These are phyloP conservation scores for Penicillium sp. DNA, from an alignment of 2,329 filamentous ascomycete genomes.

Conservation along the genomic window DNA sequence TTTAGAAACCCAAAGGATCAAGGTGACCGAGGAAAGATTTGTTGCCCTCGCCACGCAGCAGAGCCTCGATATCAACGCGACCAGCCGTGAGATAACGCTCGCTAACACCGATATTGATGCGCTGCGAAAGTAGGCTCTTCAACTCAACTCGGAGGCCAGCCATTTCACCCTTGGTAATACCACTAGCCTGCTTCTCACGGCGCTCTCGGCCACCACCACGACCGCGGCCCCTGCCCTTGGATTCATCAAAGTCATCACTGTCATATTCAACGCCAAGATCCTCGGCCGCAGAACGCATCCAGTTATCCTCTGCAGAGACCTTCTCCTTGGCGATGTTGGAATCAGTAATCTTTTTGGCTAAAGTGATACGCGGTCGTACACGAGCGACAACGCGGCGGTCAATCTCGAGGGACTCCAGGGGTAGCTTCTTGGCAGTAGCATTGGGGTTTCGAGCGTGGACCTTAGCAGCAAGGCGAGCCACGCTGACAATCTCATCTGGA, in stretches of 20 bases:
- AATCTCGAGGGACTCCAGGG: conserved; percentile 70
- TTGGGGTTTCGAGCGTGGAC: conserved; percentile 69
- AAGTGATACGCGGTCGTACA: conserved; percentile 71
- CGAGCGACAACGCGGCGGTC: conserved; percentile 75
- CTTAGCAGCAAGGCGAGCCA: conserved; percentile 79
- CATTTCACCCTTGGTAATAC: conserved; percentile 71
- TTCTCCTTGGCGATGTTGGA: conserved; percentile 83
- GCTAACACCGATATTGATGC: conserved; percentile 84
- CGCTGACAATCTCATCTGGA: conserved; percentile 85
- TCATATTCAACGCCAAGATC: conserved; percentile 95
- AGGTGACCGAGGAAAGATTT: conserved; percentile 65
- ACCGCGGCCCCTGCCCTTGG: conserved; percentile 66
- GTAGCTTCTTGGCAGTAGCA: conserved; percentile 59
- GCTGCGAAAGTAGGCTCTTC: conserved; percentile 65
- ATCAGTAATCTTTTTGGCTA: conserved; percentile 88
- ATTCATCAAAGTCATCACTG: conserved; percentile 75
- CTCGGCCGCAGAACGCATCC: conserved; percentile 80
- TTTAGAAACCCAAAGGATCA: conserved; percentile 45
- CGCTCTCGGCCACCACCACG: conserved; percentile 71
- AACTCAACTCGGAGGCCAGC: conserved; percentile 69
- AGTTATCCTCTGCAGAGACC: conserved; percentile 76
- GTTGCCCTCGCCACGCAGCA: conserved; percentile 64
- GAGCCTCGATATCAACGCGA: conserved; percentile 73
- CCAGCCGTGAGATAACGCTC: conserved; percentile 83
- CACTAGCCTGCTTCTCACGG: conserved; percentile 69